phyloP scores from a whole-genome alignment of 495 filamentous ascomycete genomes.

The Penicillium tannophilum region DNA sequence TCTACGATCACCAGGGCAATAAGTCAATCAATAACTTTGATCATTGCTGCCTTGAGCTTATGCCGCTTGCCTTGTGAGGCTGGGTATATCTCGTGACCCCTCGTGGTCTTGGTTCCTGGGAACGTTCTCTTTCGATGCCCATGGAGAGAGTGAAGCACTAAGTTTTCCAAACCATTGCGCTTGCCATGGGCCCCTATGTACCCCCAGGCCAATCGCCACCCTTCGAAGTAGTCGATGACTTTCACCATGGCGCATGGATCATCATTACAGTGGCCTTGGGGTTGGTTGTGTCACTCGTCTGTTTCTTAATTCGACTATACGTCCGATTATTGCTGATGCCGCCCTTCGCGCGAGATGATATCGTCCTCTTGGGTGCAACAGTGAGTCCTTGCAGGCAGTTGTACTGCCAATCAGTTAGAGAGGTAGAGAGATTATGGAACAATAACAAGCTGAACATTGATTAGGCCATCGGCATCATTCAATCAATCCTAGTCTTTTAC shows the following conservation, averaged over 20 bases:
- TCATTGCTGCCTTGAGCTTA: not conserved
- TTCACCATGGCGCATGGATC: conserved; percentile 46
- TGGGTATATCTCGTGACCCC: not conserved
- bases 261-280: conserved; percentile 52
- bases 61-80: not conserved
- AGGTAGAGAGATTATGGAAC: not conserved
- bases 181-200: conserved; percentile 36
- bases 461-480: conserved; percentile 37
- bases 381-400: conserved; percentile 25
- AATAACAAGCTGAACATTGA: not conserved
- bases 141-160: not conserved
- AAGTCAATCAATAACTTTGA: not conserved
- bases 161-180: not conserved
- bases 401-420: not conserved
- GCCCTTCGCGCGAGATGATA: conserved; percentile 44
- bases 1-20: not conserved
- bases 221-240: conserved; percentile 42
- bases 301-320: conserved; percentile 48
- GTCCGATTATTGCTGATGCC: conserved; percentile 42
- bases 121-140: not conserved
- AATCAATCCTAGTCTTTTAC: conserved; percentile 40
- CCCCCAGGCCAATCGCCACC: conserved; percentile 43
- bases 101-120: not conserved
- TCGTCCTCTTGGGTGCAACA: conserved; percentile 38
- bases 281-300: conserved; percentile 49